Base-by-base conservation (phyloP, 164 flowering plant species). In the Annona cherimola region DNA sequence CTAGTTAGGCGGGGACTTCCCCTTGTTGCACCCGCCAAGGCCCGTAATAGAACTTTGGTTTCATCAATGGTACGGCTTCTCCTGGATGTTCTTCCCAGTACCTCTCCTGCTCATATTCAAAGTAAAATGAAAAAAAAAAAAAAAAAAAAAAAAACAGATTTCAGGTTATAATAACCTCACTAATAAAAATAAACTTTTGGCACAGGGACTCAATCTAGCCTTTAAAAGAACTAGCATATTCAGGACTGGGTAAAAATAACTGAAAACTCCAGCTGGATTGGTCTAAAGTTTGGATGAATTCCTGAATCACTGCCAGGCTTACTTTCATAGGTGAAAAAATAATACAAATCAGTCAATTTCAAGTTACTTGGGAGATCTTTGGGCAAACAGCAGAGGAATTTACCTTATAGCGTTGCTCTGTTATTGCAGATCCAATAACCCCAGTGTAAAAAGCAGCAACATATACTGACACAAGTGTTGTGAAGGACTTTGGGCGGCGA, bases 1-100 rank as follows among this genome's bases (percentile, higher is more conserved):
- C 67, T 79, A 65, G 55, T 72, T 74, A 11, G 82, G 73, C 3
- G 70, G 68, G 79, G 63, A 80, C 79, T 6, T 85, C 89, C 8
- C 88, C 95, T 72, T 81, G 79, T 41, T 61, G 35, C 19, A 91
- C 86, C 78, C 74, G 91, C 98, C 97, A 93, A 65, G 90, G 91
- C 18, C 97, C 97, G 16, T 63, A 71, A 74, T 93, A 91, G 74
- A 87, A 91, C 67, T 74, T 85, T 5, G 98, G 98, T 72, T 72
- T 78, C 98, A 91, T 93, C 2, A 93, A 66, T 26, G 96, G 96
- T 43, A 88, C 93, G 9, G 76, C 84, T 77, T 92, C 84, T 59
- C 98, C 97, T 44, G 97, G 97, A 61, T 94, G 98, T 8, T 88
- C 93, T 82, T 94, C 96, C 96, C 98, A 92, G 78, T 88, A 92